phyloP scores from a whole-genome alignment of 768 basidiomycete species.

The Cytidiella melzeri region DNA sequence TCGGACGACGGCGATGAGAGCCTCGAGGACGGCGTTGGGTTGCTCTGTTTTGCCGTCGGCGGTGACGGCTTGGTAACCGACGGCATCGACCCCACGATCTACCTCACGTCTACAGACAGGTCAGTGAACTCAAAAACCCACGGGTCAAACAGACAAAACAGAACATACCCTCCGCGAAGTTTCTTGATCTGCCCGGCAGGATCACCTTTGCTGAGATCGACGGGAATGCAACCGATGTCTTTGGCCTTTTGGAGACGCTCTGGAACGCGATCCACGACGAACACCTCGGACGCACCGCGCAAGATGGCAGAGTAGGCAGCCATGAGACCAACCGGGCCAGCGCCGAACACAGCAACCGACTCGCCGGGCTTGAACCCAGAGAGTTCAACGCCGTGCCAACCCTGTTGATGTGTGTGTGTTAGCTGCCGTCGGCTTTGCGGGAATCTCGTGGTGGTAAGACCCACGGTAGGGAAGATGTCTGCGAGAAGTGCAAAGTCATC shows the following conservation, averaged over 20 bases:
- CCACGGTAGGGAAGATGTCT: slow-evolving; percentile 50
- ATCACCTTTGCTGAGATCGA: slow-evolving; percentile 43
- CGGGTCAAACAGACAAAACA: neutral
- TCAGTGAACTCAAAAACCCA: neutral
- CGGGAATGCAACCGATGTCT: slow-evolving; percentile 44
- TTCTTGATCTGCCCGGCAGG: slow-evolving; percentile 43
- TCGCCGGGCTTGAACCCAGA: slow-evolving; percentile 49
- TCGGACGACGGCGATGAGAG: slow-evolving; percentile 44
- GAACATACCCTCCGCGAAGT: slow-evolving; percentile 36
- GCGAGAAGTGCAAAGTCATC: slow-evolving; percentile 50
- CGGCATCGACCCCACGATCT: slow-evolving; percentile 48
- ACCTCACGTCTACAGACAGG: slow-evolving; percentile 33
- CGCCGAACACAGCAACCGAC: slow-evolving; percentile 47
- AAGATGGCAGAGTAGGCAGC: slow-evolving; percentile 49
- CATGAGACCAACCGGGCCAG: slow-evolving; percentile 51
- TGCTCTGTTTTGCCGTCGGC: slow-evolving; percentile 50
- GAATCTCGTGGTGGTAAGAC: slow-evolving; percentile 6
- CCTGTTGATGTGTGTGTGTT: slow-evolving; percentile 23
- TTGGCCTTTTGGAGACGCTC: slow-evolving; percentile 47
- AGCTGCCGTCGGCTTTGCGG: neutral
- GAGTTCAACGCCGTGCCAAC: slow-evolving; percentile 47
- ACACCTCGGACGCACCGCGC: slow-evolving; percentile 46
- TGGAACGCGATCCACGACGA: slow-evolving; percentile 50
- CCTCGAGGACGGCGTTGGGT: slow-evolving; percentile 48
- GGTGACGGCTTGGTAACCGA: slow-evolving; percentile 50